phyloP scores from a whole-genome alignment of 1,284 basidiomycete genomes.

The Malassezia caprae region DNA sequence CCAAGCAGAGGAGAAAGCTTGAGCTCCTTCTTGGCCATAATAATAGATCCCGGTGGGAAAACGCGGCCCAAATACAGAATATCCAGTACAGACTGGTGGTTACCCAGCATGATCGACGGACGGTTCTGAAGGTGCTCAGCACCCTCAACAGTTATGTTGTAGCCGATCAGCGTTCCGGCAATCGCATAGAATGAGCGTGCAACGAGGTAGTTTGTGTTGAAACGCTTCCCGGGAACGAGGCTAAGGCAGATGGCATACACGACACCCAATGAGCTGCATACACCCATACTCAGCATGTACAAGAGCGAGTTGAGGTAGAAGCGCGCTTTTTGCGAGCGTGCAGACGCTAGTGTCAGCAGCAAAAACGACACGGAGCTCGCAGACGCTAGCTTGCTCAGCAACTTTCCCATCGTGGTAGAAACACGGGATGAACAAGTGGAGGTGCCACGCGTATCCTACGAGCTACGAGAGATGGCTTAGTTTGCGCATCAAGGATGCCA shows the following conservation, averaged over 20 bases:
- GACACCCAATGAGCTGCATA: slow-evolving; percentile 67
- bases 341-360: slow-evolving; percentile 32
- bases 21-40: slow-evolving; percentile 89
- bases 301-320: slow-evolving; percentile 49
- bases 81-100: slow-evolving; percentile 62
- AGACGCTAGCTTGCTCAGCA: slow-evolving; percentile 27
- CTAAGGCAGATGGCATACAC: slow-evolving; percentile 63
- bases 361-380: slow-evolving; percentile 25
- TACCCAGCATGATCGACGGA: slow-evolving; percentile 70
- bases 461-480: slow-evolving; percentile 1
- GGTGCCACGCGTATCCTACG: not conserved
- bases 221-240: slow-evolving; percentile 60
- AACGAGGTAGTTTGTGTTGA: slow-evolving; percentile 75
- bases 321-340: slow-evolving; percentile 28
- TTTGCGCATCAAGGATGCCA: slow-evolving; percentile 16
- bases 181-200: slow-evolving; percentile 73
- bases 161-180: slow-evolving; percentile 59
- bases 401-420: slow-evolving; percentile 27
- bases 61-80: slow-evolving; percentile 64
- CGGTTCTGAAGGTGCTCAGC: slow-evolving; percentile 63
- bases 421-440: not conserved
- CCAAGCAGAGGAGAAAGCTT: slow-evolving; percentile 76
- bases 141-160: slow-evolving; percentile 71
- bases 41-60: slow-evolving; percentile 70
- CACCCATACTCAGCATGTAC: slow-evolving; percentile 65